These are phyloP conservation scores for Aspergillus sp. DNA, from an alignment of 2,329 filamentous ascomycete genomes.

Conservation along the genomic window DNA sequence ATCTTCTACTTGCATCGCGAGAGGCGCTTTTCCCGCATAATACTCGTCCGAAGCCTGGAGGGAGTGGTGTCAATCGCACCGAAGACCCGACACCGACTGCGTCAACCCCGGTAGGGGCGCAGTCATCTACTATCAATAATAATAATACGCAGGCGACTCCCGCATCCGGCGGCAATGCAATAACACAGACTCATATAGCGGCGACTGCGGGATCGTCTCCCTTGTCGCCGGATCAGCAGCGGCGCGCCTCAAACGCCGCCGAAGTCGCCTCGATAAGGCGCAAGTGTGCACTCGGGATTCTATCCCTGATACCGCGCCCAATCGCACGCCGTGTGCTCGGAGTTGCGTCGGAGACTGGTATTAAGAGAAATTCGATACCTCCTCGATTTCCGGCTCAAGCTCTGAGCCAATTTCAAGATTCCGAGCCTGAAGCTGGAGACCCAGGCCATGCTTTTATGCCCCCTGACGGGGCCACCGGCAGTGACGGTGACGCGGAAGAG, in stretches of 20 bases:
- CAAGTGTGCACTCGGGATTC: conserved; percentile 44
- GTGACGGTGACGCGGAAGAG: conserved; percentile 35
- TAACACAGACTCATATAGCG: conserved; percentile 12
- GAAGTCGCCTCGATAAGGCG: conserved; percentile 44
- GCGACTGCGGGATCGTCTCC: conserved; percentile 12
- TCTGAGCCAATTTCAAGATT: neutral
- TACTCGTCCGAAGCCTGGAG: conserved; percentile 57
- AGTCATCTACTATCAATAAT: conserved; percentile 20
- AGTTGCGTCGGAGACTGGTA: conserved; percentile 17
- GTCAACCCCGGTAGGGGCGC: conserved; percentile 16
- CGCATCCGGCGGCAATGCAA: conserved; percentile 21
- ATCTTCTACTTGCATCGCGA: conserved; percentile 62
- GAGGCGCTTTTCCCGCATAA: conserved; percentile 85
- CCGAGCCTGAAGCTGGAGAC: neutral
- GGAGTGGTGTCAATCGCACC: conserved; percentile 8
- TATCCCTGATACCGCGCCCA: conserved; percentile 43
- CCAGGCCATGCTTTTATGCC: neutral
- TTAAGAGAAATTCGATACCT: neutral
- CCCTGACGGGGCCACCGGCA: neutral
- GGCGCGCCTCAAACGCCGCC: conserved; percentile 24
- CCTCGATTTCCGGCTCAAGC: neutral
- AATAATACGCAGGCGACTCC: conserved; percentile 12
- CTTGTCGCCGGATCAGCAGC: conserved; percentile 16
- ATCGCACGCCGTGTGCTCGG: conserved; percentile 48
- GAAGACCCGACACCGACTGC: conserved; percentile 8